Conservation (phyloP, 1,284 basidiomycete genomes). For the Ceratobasidium sp. region DNA sequence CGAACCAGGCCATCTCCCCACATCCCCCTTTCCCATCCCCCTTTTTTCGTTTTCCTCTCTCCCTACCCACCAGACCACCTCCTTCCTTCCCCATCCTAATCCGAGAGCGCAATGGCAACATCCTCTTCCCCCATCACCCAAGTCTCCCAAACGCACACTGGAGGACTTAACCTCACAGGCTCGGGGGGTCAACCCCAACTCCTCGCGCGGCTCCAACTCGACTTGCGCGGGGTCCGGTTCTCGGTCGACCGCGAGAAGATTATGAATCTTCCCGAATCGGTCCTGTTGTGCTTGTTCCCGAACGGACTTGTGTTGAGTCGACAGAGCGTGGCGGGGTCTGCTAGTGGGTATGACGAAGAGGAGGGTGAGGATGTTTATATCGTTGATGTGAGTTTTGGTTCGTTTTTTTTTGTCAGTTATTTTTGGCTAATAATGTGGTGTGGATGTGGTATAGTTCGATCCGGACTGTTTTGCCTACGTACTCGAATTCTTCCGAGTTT, state of each 20-base stretch:
- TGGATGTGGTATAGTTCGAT: conserved; percentile 80
- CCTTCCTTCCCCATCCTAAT: not conserved
- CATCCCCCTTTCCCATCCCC: no score
- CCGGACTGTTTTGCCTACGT: conserved; percentile 96
- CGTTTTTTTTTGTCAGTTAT: not conserved
- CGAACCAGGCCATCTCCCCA: not conserved
- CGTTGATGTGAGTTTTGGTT: conserved; percentile 79
- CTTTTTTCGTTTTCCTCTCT: not conserved
- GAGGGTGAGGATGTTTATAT: conserved; percentile 95
- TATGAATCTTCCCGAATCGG: conserved; percentile 98
- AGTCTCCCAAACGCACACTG: conserved; percentile 82
- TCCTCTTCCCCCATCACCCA: conserved; percentile 87
- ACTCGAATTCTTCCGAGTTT: conserved; percentile 89
- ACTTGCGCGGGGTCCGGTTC: conserved; percentile 92
- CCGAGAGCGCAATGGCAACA: conserved; percentile 58
- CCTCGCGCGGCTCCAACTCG: conserved; percentile 88
- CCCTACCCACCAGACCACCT: not conserved
- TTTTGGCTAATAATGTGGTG: not conserved
- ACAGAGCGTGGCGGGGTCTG: conserved; percentile 73
- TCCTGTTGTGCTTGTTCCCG: conserved; percentile 96
- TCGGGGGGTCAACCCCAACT: conserved; percentile 75
- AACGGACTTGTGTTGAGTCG: conserved; percentile 95
- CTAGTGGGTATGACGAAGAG: conserved; percentile 81
- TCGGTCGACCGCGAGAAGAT: conserved; percentile 97
- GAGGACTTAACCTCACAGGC: conserved; percentile 63